Evolutionary conservation across 192 early-diverging fungal species (phyloP), one percentile per base, ranked within the genome.

Genomic region (Mortierella alpina): DNA sequence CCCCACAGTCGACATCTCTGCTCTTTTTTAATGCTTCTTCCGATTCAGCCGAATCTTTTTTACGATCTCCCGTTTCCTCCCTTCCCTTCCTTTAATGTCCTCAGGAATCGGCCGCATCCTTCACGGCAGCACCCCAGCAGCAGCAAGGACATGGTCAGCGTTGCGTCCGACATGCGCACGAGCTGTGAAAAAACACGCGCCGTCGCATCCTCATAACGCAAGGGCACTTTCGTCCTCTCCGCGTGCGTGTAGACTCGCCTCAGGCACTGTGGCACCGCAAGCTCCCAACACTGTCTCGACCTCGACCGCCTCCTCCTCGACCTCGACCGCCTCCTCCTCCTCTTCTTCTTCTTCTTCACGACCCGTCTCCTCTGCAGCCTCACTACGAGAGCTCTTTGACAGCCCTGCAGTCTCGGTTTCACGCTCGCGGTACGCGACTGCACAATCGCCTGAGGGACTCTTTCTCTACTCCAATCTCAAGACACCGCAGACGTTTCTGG

Each of bases 381-480:
- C 70, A 3, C 60, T 80, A 0, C 77, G 77, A 0, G 70, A 80
- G 39, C 64, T 72, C 64, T 80, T 80, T 68, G 77, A 80, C 53
- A 72, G 54, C 22, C 77, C 77, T 9, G 52, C 59, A 6, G 31
- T 48, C 6, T 58, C 70, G 7, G 39, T 10, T 11, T 72, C 69
- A 4, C 76, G 45, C 14, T 71, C 76, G 11, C 53, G 68, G 48
- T 18, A 63, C 10, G 77, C 70, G 2, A 44, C 70, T 7, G 57
- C 61, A 12, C 11, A 49, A 9, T 47, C 62, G n/a, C 62, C 64
- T 1, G 59, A 70, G 4, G 87, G 87, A 0, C 61, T 88, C 12
- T 84, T 88, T 23, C 75, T 85, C 52, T 82, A 88, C 14, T 79
- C 82, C 1, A 73, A 82, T 47, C 75, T 88, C 47, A 61, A 59